Conservation (phyloP, 2,329 filamentous ascomycete species). For the Apiospora phragmitis region DNA sequence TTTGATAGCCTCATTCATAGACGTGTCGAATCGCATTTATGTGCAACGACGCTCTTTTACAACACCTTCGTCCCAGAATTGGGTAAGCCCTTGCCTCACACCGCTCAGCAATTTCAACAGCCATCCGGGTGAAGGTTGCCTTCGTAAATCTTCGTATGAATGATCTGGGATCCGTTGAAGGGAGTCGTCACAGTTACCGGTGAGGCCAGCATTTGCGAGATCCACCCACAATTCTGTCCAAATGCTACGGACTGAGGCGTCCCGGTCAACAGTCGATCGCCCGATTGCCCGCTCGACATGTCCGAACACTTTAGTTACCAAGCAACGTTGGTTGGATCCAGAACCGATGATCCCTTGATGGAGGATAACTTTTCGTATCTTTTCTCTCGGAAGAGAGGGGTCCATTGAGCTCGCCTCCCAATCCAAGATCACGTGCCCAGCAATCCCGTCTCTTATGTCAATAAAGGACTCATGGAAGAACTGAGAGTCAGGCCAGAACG, state of each 20-base stretch:
- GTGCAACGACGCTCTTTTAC: background rate
- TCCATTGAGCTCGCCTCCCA: background rate
- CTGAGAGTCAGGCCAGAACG: background rate
- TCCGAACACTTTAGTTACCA: background rate
- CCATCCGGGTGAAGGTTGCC: no score
- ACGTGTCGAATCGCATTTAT: background rate
- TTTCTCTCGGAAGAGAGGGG: background rate
- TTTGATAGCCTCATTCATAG: background rate
- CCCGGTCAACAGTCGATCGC: background rate
- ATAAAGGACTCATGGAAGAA: background rate
- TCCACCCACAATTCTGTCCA: background rate
- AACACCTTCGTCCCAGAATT: no score
- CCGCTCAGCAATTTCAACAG: no score
- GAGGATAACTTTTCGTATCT: background rate
- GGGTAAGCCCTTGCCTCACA: no score
- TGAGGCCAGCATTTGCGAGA: background rate
- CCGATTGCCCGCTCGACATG: background rate
- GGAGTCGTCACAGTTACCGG: no score
- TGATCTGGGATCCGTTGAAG: no score
- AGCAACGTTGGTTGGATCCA: no score
- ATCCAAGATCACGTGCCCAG: background rate
- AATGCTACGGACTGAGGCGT: background rate
- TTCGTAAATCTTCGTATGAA: no score
- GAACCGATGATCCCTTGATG: background rate
- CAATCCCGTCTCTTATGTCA: background rate